These are phyloP conservation scores for Chlamydomonas asymmetrica DNA, from an alignment of 139 green algal genomes.

Conservation along the genomic window DNA sequence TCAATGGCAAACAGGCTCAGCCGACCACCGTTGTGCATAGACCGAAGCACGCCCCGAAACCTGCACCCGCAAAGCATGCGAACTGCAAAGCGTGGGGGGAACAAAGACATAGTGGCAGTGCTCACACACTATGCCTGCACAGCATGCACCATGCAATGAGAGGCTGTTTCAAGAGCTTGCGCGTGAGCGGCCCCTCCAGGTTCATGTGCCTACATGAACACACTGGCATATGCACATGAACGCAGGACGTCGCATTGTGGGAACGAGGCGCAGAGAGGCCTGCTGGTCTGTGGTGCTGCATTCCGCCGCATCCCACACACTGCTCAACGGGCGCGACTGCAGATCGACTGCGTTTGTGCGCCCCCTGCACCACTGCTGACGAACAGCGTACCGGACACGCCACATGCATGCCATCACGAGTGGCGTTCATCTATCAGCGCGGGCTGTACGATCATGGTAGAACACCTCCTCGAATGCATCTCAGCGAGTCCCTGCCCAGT, in stretches of 20 bases:
- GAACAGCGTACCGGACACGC: too few relatives aligned
- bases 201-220: background rate
- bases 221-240: background rate
- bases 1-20: constrained; percentile 59
- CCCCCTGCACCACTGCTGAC: too few relatives aligned
- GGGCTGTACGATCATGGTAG: too few relatives aligned
- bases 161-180: background rate
- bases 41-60: constrained; percentile 28
- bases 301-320: too few relatives aligned
- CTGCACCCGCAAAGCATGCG: constrained; percentile 13
- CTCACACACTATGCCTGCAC: background rate
- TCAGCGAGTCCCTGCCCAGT: background rate
- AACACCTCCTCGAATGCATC: background rate
- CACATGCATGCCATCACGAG: too few relatives aligned
- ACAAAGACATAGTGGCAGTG: background rate
- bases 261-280: too few relatives aligned
- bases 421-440: too few relatives aligned
- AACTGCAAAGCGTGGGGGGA: background rate
- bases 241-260: too few relatives aligned
- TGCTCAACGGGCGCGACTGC: too few relatives aligned
- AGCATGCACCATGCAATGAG: background rate
- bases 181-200: background rate
- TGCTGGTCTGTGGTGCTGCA: too few relatives aligned
- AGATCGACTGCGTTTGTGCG: too few relatives aligned
- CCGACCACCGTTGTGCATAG: constrained; percentile 12